phyloP scores from a whole-genome alignment of 352 stramenopile genomes.

The Phytophthora hibernalis region DNA sequence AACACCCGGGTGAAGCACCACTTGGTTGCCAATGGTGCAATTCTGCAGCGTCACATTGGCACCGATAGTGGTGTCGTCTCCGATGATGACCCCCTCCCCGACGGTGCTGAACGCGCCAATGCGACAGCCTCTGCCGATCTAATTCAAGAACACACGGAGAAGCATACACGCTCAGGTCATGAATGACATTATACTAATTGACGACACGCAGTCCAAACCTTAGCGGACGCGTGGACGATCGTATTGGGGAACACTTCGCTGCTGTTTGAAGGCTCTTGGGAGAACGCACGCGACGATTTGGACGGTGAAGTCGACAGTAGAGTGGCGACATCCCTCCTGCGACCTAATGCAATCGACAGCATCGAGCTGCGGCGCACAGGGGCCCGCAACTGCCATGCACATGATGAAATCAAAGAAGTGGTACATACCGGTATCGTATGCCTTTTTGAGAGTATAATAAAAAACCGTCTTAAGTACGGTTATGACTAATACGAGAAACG shows the following conservation, averaged over 20 bases:
- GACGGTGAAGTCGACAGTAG: not conserved
- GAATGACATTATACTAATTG: not conserved
- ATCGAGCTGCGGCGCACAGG: not conserved
- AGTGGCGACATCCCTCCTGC: not conserved
- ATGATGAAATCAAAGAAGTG: no score
- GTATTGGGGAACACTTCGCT: conserved; percentile 33
- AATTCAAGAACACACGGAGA: not conserved
- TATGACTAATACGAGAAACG: no score
- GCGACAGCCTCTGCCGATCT: conserved; percentile 67
- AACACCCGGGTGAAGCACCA: conserved; percentile 77
- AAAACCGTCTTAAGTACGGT: no score
- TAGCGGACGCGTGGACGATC: conserved; percentile 51
- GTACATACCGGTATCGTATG: no score
- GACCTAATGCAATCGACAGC: not conserved
- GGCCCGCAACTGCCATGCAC: conserved; percentile 3
- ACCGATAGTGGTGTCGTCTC: conserved; percentile 54
- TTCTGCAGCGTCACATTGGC: conserved; percentile 74
- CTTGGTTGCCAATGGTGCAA: conserved; percentile 64
- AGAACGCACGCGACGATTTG: conserved; percentile 17
- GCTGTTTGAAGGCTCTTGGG: conserved; percentile 2
- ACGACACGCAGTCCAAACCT: conserved; percentile 28
- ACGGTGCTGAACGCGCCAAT: conserved; percentile 68
- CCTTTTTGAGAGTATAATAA: no score
- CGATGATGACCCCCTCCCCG: conserved; percentile 65
- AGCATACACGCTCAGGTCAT: not conserved